These are phyloP conservation scores for Bryoglossum gracile DNA, from an alignment of 495 filamentous ascomycete genomes.

Conservation along the genomic window DNA sequence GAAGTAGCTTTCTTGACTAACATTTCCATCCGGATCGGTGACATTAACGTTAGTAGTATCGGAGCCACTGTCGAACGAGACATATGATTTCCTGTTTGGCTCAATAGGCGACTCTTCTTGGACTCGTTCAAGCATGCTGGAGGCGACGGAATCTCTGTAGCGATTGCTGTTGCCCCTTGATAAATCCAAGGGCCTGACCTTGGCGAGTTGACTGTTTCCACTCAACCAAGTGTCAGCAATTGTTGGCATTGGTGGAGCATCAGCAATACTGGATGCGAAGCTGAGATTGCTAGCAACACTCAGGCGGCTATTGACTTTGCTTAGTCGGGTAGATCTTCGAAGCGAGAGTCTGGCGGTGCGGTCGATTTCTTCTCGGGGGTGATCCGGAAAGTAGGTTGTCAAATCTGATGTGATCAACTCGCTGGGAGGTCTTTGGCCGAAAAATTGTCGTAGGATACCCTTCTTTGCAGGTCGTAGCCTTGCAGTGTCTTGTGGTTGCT, in stretches of 20 bases:
- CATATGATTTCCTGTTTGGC: slow-evolving; percentile 89
- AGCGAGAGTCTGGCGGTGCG: slow-evolving; percentile 87
- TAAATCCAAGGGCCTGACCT: slow-evolving; percentile 41
- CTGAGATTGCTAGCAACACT: slow-evolving; percentile 92
- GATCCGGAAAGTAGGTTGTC: slow-evolving; percentile 93
- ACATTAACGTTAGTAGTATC: slow-evolving; percentile 54
- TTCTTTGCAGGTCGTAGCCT: slow-evolving; percentile 30
- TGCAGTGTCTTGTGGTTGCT: slow-evolving; percentile 11
- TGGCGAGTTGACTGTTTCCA: slow-evolving; percentile 44
- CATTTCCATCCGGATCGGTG: slow-evolving; percentile 67
- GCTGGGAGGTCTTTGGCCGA: slow-evolving; percentile 86
- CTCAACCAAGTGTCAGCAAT: slow-evolving; percentile 92
- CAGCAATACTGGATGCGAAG: slow-evolving; percentile 81
- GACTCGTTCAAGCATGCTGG: slow-evolving; percentile 70
- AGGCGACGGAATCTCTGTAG: slow-evolving; percentile 81
- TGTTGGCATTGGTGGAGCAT: slow-evolving; percentile 88
- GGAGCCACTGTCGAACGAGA: slow-evolving; percentile 84
- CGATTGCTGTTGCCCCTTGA: slow-evolving; percentile 35
- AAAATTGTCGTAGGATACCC: slow-evolving; percentile 57
- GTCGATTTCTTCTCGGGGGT: slow-evolving; percentile 86
- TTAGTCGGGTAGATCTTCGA: slow-evolving; percentile 79
- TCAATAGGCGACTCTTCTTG: slow-evolving; percentile 90
- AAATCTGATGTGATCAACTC: slow-evolving; percentile 96
- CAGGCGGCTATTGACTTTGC: slow-evolving; percentile 82
- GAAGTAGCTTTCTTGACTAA: slow-evolving; percentile 63